Percentiles rank a stretch among this genome's conserved stretches.
Conservation (phyloP, 2,329 filamentous ascomycete genomes). For the Rhytidhysteron rufulum region DNA sequence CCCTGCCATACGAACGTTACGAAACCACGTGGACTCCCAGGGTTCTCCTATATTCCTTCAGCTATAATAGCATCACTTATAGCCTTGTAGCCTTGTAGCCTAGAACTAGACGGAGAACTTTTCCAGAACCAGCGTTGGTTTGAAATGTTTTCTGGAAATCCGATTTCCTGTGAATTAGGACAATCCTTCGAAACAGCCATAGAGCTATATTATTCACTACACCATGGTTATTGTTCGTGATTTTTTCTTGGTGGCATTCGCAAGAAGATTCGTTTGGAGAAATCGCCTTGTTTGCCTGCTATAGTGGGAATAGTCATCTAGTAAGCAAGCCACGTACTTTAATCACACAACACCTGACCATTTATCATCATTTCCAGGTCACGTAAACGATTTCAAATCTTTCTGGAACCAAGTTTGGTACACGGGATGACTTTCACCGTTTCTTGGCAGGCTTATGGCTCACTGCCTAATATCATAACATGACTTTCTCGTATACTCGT, state of each 20-base stretch:
- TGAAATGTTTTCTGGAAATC: no score
- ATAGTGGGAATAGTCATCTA: background rate
- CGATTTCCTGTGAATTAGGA: no score
- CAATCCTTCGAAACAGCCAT: background rate
- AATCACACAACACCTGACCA: background rate
- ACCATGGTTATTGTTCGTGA: background rate
- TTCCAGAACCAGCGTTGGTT: background rate
- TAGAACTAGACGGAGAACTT: background rate
- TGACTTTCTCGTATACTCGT: background rate
- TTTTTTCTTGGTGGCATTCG: background rate
- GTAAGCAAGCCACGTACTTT: background rate
- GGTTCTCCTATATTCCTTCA: background rate
- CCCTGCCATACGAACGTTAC: no score
- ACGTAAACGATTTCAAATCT: background rate
- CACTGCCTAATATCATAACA: background rate
- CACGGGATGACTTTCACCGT: no score
- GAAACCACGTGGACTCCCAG: conserved; percentile 34
- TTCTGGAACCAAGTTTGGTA: background rate
- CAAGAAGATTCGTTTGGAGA: conserved; percentile 4
- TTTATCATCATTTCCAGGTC: background rate
- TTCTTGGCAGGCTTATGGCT: no score
- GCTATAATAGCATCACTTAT: conserved; percentile 1
- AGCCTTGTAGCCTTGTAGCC: conserved; percentile 1
- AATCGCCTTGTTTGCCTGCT: background rate
- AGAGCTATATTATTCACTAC: background rate